Conservation (phyloP, 352 stramenopile genomes). For the Peronospora belbahrii region DNA sequence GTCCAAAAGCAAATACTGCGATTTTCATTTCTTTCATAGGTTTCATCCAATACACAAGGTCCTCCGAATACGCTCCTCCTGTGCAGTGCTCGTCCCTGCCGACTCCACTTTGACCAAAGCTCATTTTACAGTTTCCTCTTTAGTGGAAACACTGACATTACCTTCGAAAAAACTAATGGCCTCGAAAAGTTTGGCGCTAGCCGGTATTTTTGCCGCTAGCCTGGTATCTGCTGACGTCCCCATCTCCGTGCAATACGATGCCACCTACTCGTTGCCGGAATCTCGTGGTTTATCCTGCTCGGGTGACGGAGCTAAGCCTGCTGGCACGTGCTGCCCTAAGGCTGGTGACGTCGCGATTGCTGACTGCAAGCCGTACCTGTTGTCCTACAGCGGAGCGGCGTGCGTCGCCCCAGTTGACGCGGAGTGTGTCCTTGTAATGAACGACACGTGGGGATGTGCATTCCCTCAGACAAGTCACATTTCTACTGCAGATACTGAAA, state of each 20-base stretch:
- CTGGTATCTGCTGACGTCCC: slow-evolving; percentile 10
- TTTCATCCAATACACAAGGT: too few relatives aligned
- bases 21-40: too few relatives aligned
- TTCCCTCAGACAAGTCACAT: slow-evolving; percentile 6
- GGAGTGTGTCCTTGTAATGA: too few relatives aligned
- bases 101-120: background rate
- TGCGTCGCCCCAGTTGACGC: too few relatives aligned
- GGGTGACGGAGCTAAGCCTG: slow-evolving; percentile 7
- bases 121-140: slow-evolving; percentile 17
- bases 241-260: slow-evolving; percentile 16
- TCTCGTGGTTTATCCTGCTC: slow-evolving; percentile 15
- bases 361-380: slow-evolving; percentile 12
- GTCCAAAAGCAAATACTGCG: too few relatives aligned
- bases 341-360: slow-evolving; percentile 14
- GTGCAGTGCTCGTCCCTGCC: too few relatives aligned
- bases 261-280: slow-evolving; percentile 17
- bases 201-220: slow-evolving; percentile 2
- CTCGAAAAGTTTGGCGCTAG: slow-evolving; percentile 8
- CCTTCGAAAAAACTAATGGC: slow-evolving; percentile 4
- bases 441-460: too few relatives aligned
- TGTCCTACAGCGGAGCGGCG: slow-evolving; percentile 13
- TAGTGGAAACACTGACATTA: slow-evolving; percentile 5
- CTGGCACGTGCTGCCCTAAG: slow-evolving; percentile 7
- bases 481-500: slow-evolving; percentile 4
- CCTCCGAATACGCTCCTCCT: too few relatives aligned